Conservation (phyloP, 768 basidiomycete species). For the Hypholoma sublateritium region DNA sequence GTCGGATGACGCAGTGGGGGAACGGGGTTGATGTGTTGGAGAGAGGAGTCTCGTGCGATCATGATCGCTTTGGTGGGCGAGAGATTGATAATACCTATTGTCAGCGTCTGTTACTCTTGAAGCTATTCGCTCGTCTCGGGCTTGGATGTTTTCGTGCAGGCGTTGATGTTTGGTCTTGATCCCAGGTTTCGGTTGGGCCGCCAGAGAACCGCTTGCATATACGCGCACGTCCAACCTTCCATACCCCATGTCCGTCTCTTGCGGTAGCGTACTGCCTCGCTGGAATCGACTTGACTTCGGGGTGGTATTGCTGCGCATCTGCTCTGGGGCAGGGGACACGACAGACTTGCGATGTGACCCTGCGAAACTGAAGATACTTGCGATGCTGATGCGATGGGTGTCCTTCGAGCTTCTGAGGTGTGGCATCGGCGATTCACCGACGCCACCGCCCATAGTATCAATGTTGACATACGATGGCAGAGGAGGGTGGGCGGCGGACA, state of each 20-base stretch:
- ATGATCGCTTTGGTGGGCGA: conserved; percentile 21
- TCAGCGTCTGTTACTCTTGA: conserved; percentile 24
- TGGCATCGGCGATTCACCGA: conserved; percentile 64
- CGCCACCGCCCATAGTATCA: conserved; percentile 42
- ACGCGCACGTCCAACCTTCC: not conserved
- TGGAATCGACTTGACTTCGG: not conserved
- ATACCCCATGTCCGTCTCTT: not conserved
- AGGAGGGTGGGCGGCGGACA: conserved; percentile 32
- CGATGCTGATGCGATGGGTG: conserved; percentile 48
- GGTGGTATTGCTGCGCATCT: not conserved
- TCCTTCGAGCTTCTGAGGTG: conserved; percentile 30
- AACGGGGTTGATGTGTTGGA: not conserved
- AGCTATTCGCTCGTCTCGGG: conserved; percentile 3
- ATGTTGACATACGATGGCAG: conserved; percentile 43
- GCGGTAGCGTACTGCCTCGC: not conserved
- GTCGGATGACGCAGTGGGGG: conserved; percentile 8
- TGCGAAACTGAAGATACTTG: conserved; percentile 44
- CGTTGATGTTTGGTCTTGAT: not conserved
- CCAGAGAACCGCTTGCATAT: not conserved
- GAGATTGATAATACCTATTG: conserved; percentile 53
- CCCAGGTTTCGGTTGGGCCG: not conserved
- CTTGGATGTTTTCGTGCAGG: not conserved
- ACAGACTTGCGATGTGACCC: not conserved
- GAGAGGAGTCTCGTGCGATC: conserved; percentile 6
- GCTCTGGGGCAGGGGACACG: not conserved